Base-by-base conservation (phyloP, 2,329 filamentous ascomycete species). In the Cladosporium austrohemisphaericum region DNA sequence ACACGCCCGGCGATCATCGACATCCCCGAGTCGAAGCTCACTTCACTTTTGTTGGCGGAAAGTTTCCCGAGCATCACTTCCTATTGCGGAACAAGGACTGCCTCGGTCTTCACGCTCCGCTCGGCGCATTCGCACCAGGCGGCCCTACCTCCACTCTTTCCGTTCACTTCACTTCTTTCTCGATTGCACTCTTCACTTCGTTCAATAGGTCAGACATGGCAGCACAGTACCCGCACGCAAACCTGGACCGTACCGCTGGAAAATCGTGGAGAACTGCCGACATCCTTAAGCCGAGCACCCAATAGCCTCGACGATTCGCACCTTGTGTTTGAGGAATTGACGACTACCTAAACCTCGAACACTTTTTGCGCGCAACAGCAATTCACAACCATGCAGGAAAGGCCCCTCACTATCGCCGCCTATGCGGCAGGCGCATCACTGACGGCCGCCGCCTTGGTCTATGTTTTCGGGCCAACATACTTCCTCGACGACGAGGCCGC, bases 391-490 rank as follows among this genome's bases (percentile, higher is more conserved):
- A 92, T 93, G 88, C 87, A 86, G 62, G 87, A 93, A 66, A 90
- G 86, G 74, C 83, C 84, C 49, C 78, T 88, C 52, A 90, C 85
- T 6, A 85, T 93, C 61, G 88, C 89, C 60, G 89, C 88, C 36
- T 98, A 98, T 71, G 93, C 93, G 63, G 93, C 92, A 52, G 92
- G 92, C 60, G 93, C 92, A 53, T 95, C 91, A 48, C 85, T 98
- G 55, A 93, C 93, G 49, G 93, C 93, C 54, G 88, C 95, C 55
- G 92, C 93, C 25, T 81, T 97, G 51, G 88, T 97, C 67, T 98
- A 97, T 71, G 92, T 97, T 60, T 97, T 98, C 71, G 90, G 86
- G 7, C 93, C 93, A n/a, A 97, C 91, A 45, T 97, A 92, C 70
- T 88, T 95, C 61, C 85, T 97, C 67, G 92, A 98, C 71, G 83